Evolutionary conservation across 768 basidiomycete genomes (phyloP).

Genomic region (Neoboletus brunneissimus): DNA sequence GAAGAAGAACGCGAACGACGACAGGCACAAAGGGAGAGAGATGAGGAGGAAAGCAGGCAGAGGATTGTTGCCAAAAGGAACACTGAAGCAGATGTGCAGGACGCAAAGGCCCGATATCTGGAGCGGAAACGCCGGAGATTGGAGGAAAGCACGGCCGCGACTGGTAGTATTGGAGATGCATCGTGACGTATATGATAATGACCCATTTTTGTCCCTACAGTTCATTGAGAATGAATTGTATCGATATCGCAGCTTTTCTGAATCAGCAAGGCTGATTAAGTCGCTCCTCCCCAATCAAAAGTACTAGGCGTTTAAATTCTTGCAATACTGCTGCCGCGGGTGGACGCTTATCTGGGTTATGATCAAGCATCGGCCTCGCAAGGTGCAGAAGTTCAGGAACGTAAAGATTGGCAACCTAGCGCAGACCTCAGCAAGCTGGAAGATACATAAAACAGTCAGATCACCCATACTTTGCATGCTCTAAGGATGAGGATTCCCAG

Average conservation of each 20-base stretch:
- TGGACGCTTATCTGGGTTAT: constrained; percentile 51
- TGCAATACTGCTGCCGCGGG: constrained; percentile 45
- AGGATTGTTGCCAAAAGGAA: constrained; percentile 73
- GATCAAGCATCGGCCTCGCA: constrained; percentile 57
- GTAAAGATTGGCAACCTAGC: constrained; percentile 53
- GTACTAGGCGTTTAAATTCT: constrained; percentile 50
- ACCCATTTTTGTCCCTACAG: neutral
- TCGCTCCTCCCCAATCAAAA: constrained; percentile 39
- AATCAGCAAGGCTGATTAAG: constrained; percentile 18
- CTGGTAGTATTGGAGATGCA: constrained; percentile 4
- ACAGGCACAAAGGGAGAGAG: constrained; percentile 51
- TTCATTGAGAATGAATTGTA: neutral
- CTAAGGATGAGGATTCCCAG: constrained; percentile 61
- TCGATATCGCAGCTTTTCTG: neutral
- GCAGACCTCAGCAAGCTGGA: constrained; percentile 3
- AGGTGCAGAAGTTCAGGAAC: constrained; percentile 60
- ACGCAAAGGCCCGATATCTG: constrained; percentile 70
- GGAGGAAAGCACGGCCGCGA: constrained; percentile 38
- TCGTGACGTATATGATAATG: constrained; percentile 3
- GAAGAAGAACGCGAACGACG: constrained; percentile 66
- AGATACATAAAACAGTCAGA: neutral
- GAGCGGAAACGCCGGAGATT: constrained; percentile 77
- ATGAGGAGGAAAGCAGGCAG: constrained; percentile 63
- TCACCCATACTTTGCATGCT: constrained; percentile 54
- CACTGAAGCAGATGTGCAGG: constrained; percentile 67